Evolutionary conservation across 169 alveolate genomes (phyloP).

Genomic region (Plasmodium berghei): DNA sequence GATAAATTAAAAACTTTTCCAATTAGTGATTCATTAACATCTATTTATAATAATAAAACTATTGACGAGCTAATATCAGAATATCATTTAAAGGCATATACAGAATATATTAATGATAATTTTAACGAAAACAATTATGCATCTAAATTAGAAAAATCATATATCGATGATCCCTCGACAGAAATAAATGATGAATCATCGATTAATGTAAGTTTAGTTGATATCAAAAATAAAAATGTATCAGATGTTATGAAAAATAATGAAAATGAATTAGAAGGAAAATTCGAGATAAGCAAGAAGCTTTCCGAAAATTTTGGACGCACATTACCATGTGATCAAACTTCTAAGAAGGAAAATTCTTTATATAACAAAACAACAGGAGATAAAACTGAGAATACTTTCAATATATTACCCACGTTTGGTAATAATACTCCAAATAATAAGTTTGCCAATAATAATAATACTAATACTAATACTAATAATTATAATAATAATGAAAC

Average conservation of each 20-base stretch:
- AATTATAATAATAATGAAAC: no score
- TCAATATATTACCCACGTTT: no score
- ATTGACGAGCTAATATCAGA: slow-evolving; percentile 27
- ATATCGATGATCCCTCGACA: not conserved
- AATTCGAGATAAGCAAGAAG: no score
- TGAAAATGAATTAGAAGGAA: not conserved
- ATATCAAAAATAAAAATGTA: slow-evolving; percentile 3
- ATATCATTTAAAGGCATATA: slow-evolving; percentile 44
- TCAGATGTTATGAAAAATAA: slow-evolving; percentile 6
- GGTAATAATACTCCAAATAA: no score
- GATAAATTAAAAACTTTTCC: slow-evolving; percentile 64
- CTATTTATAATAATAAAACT: slow-evolving; percentile 15
- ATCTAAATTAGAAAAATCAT: slow-evolving; percentile 29
- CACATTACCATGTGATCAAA: no score
- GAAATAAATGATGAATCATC: slow-evolving; percentile 20
- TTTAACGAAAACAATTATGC: slow-evolving; percentile 15
- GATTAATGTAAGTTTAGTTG: not conserved
- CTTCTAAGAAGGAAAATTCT: no score
- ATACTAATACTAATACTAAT: no score
- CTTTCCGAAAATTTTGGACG: no score
- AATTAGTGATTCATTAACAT: slow-evolving; percentile 3
- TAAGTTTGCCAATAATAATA: no score
- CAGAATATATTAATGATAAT: slow-evolving; percentile 41
- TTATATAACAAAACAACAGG: no score
- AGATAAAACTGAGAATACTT: no score